phyloP scores from a whole-genome alignment of 176 grass and related monocot genomes.

The Eragrostis nindensis region DNA sequence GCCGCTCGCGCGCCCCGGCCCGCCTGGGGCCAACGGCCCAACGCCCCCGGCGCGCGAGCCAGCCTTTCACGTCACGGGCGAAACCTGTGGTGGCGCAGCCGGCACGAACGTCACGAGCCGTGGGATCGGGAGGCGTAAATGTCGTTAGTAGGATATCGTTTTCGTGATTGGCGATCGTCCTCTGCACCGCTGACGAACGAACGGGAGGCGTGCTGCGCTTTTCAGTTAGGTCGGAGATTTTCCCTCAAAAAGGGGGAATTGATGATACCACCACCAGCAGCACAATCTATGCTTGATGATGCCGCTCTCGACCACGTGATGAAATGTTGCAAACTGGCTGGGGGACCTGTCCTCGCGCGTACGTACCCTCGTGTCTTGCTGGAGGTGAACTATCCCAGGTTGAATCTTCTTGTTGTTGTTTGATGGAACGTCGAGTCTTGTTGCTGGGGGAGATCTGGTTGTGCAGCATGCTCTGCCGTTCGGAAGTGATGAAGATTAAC shows the following conservation, averaged over 20 bases:
- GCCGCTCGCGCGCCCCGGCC: too few species aligned
- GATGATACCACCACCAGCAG: neutral
- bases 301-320: neutral
- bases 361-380: too few species aligned
- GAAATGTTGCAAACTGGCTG: too few species aligned
- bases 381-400: too few species aligned
- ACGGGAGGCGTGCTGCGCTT: too few species aligned
- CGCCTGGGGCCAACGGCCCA: too few species aligned
- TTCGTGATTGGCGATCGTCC: neutral
- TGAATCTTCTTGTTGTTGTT: too few species aligned
- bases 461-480: too few species aligned
- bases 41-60: too few species aligned
- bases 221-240: neutral
- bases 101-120: neutral
- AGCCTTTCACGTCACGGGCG: neutral
- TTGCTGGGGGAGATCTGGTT: too few species aligned
- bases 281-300: neutral
- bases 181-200: slow-evolving; percentile 21
- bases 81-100: neutral
- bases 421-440: too few species aligned
- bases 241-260: neutral
- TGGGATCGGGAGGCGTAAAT: neutral
- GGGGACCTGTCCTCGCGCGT: neutral
- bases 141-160: slow-evolving; percentile 19
- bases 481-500: too few species aligned